Percentiles rank a stretch among this genome's conserved stretches.
These are phyloP conservation scores for Aspergillus fumigatiaffinis DNA, from an alignment of 2,329 filamentous ascomycete genomes.

Conservation along the genomic window DNA sequence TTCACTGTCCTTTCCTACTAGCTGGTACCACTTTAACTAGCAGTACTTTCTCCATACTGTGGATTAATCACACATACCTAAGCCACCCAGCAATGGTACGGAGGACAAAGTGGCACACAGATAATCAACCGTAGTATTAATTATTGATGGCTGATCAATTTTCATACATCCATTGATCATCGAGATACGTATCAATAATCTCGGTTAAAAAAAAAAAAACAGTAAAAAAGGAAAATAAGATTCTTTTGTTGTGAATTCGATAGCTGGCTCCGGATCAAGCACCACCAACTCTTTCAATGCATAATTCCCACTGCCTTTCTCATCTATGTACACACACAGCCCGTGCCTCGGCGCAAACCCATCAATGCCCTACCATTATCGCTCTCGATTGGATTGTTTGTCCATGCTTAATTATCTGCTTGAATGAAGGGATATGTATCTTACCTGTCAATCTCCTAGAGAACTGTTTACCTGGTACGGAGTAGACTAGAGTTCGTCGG, in stretches of 20 bases:
- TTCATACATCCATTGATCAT: background rate
- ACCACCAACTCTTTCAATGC: background rate
- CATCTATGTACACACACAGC: background rate
- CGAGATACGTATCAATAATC: background rate
- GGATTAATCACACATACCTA: background rate
- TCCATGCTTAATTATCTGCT: background rate
- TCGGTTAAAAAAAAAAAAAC: too few relatives aligned
- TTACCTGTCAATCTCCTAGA: background rate
- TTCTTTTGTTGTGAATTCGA: background rate
- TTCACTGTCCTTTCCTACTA: background rate
- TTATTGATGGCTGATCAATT: background rate
- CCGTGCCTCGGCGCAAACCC: background rate
- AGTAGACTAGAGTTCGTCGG: background rate
- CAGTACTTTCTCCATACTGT: background rate
- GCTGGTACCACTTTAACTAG: background rate
- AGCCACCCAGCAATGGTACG: background rate
- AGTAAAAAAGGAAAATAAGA: background rate
- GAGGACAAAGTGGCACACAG: background rate
- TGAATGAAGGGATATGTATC: background rate
- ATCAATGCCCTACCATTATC: background rate
- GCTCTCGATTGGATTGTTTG: background rate
- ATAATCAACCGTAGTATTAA: background rate
- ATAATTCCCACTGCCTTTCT: background rate
- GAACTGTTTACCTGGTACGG: background rate
- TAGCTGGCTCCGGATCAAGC: background rate